These are phyloP conservation scores for Ascochyta koolunga DNA, from an alignment of 2,329 filamentous ascomycete species.

Conservation along the genomic window DNA sequence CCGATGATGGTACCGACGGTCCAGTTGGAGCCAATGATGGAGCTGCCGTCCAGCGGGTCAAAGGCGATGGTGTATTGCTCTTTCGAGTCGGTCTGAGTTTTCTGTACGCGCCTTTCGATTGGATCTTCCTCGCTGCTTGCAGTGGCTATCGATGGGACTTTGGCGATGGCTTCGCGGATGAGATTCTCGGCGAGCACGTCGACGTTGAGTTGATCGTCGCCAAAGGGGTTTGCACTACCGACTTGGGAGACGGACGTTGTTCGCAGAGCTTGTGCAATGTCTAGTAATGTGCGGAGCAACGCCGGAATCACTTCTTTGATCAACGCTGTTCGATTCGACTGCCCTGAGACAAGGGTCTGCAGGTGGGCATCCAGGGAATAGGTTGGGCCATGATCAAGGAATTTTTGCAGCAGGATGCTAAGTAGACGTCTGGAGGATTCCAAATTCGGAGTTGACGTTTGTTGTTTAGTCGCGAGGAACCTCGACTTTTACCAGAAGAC, in stretches of 20 bases:
- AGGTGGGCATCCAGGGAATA: slow-evolving; percentile 2
- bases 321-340: slow-evolving; percentile 9
- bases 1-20: slow-evolving; percentile 63
- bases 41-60: slow-evolving; percentile 68
- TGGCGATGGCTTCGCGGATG: slow-evolving; percentile 61
- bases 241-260: slow-evolving; percentile 27
- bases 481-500: slow-evolving; percentile 2
- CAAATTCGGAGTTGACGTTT: not conserved
- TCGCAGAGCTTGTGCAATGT: slow-evolving; percentile 23
- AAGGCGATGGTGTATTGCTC: slow-evolving; percentile 66
- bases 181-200: slow-evolving; percentile 64
- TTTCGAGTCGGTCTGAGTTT: not conserved
- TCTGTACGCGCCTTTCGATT: slow-evolving; percentile 15
- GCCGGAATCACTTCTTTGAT: slow-evolving; percentile 20
- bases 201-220: slow-evolving; percentile 63
- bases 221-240: slow-evolving; percentile 59
- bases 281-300: slow-evolving; percentile 22
- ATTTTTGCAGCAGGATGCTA: not conserved
- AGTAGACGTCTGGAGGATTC: not conserved
- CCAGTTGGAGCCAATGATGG: slow-evolving; percentile 56
- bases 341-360: slow-evolving; percentile 1
- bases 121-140: slow-evolving; percentile 56
- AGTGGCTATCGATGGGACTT: slow-evolving; percentile 59
- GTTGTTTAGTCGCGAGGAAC: not conserved
- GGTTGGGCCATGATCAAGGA: slow-evolving; percentile 1